A percentile compares a stretch with the other conserved stretches of the same genome.
Conservation (phyloP, 129 eudicot genomes). For the Tagetes patula region DNA sequence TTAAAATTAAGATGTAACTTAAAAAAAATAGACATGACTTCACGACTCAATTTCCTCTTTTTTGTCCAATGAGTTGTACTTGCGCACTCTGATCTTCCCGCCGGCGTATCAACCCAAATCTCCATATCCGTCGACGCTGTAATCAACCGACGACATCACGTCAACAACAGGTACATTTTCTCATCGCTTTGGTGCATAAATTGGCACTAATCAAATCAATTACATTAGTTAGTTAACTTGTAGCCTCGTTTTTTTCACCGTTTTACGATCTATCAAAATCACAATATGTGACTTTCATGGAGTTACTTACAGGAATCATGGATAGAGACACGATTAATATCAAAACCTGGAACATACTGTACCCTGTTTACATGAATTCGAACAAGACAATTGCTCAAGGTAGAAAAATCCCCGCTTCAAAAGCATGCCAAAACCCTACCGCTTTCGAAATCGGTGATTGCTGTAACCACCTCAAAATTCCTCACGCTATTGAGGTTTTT, state of each 20-base stretch:
- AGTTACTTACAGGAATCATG: slow-evolving; percentile 44
- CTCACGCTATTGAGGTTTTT: slow-evolving; percentile 75
- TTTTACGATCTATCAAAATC: slow-evolving; percentile 8
- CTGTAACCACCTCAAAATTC: slow-evolving; percentile 68
- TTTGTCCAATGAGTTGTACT: neutral
- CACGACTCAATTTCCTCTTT: too few species aligned
- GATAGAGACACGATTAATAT: slow-evolving; percentile 57
- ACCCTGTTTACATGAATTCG: slow-evolving; percentile 87
- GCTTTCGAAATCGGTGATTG: slow-evolving; percentile 76
- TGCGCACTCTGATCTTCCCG: slow-evolving; percentile 15
- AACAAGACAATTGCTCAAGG: slow-evolving; percentile 95
- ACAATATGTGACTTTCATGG: neutral
- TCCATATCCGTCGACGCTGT: slow-evolving; percentile 9
- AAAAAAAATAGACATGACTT: too few species aligned
- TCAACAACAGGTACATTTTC: slow-evolving; percentile 7
- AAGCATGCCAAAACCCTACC: slow-evolving; percentile 95
- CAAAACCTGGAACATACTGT: slow-evolving; percentile 74
- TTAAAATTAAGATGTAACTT: too few species aligned
- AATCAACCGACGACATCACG: slow-evolving; percentile 18
- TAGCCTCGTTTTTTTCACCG: neutral
- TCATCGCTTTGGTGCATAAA: slow-evolving; percentile 1
- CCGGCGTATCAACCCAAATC: slow-evolving; percentile 25
- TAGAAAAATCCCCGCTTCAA: slow-evolving; percentile 53
- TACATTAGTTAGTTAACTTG: neutral
- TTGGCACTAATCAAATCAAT: neutral